Evolutionary conservation across 495 filamentous ascomycete species (phyloP).

Genomic region (Antarctomyces pellizariae): DNA sequence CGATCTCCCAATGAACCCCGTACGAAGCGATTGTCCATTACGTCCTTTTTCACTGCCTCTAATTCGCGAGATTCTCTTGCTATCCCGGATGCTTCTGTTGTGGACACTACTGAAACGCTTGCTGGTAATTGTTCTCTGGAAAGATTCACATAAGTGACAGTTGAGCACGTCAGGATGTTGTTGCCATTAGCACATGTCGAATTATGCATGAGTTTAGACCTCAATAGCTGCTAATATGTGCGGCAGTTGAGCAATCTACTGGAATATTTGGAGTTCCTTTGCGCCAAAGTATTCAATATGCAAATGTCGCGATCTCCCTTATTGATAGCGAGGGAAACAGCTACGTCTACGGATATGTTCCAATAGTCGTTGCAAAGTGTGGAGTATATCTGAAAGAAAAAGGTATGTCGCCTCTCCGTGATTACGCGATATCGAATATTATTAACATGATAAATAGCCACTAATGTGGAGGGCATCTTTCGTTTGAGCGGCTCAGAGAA

Average conservation of each 20-base stretch:
- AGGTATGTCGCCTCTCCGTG: constrained; percentile 33
- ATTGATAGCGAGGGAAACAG: constrained; percentile 76
- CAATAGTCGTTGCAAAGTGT: constrained; percentile 96
- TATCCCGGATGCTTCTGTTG: too few relatives aligned
- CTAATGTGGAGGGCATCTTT: constrained; percentile 92
- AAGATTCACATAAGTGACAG: too few relatives aligned
- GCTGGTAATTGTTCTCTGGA: too few relatives aligned
- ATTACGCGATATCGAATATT: background rate
- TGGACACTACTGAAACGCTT: too few relatives aligned
- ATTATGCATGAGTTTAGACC: too few relatives aligned
- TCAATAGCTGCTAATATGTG: too few relatives aligned
- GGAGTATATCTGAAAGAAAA: constrained; percentile 96
- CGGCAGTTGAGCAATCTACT: constrained; percentile 6
- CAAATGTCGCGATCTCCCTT: constrained; percentile 94
- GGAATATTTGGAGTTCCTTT: constrained; percentile 86
- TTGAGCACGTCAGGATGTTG: too few relatives aligned
- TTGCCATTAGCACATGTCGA: too few relatives aligned
- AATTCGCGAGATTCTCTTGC: too few relatives aligned
- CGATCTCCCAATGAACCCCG: too few relatives aligned
- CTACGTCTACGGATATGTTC: constrained; percentile 97
- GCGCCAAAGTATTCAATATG: constrained; percentile 85
- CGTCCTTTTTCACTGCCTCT: too few relatives aligned
- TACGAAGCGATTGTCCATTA: background rate
- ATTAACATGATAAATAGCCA: constrained; percentile 30
- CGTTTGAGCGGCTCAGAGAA: constrained; percentile 91